Evolutionary conservation across 768 basidiomycete genomes (phyloP).

Genomic region (Sarcodon aspratus): DNA sequence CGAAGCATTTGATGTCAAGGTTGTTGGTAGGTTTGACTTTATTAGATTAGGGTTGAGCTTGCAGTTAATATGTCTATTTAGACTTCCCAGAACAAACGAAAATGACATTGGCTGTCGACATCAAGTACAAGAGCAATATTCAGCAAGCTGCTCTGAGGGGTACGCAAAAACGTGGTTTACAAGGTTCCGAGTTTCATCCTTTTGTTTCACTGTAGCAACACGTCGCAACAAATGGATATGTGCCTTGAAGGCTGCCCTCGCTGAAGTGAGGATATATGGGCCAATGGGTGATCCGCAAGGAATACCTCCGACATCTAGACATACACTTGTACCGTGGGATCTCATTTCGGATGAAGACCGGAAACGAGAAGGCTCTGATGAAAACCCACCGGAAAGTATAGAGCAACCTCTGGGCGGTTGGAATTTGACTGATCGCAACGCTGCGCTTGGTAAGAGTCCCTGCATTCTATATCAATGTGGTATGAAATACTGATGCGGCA

Average conservation of each 20-base stretch:
- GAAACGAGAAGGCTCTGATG: conserved; percentile 6
- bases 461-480: background rate
- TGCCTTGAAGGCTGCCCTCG: conserved; percentile 63
- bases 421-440: conserved; percentile 40
- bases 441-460: conserved; percentile 31
- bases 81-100: conserved; percentile 77
- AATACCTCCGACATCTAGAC: conserved; percentile 40
- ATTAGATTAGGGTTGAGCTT: background rate
- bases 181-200: background rate
- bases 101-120: conserved; percentile 66
- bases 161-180: conserved; percentile 11
- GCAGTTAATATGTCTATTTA: conserved; percentile 14
- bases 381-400: background rate
- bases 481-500: background rate
- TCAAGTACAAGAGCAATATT: conserved; percentile 84
- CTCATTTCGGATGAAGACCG: conserved; percentile 32
- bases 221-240: conserved; percentile 91
- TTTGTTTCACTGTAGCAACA: conserved; percentile 31
- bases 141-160: conserved; percentile 70
- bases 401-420: conserved; percentile 24
- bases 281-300: conserved; percentile 46
- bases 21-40: conserved; percentile 34
- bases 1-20: conserved; percentile 61
- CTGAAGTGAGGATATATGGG: conserved; percentile 62
- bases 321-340: conserved; percentile 69